A percentile compares a stretch with the other conserved stretches of the same genome.
phyloP scores from a whole-genome alignment of 1,284 basidiomycete genomes.

The Austropuccinia psidii region DNA sequence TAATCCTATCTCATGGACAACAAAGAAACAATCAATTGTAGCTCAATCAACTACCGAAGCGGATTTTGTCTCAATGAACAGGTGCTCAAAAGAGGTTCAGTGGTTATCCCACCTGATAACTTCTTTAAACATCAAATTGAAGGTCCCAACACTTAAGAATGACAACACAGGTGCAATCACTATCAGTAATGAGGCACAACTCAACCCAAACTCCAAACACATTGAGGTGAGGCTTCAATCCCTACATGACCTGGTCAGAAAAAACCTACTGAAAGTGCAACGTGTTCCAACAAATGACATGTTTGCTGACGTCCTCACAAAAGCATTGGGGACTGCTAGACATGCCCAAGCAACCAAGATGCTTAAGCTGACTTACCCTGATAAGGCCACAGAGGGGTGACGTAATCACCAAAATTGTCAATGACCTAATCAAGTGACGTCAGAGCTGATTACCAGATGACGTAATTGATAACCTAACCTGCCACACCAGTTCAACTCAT shows the following conservation, averaged over 20 bases:
- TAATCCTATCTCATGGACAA: not conserved
- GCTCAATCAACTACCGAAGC: conserved; percentile 1
- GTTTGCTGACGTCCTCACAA: not conserved
- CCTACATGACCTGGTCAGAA: not conserved
- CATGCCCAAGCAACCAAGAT: no score
- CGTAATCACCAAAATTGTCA: no score
- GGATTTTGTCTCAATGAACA: not conserved
- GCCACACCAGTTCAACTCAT: no score
- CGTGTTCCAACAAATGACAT: not conserved
- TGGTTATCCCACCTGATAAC: conserved; percentile 5
- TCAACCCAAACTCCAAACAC: not conserved
- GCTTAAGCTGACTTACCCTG: no score
- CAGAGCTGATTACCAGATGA: no score
- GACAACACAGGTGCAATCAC: not conserved
- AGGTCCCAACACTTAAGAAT: not conserved
- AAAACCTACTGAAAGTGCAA: not conserved
- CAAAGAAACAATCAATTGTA: not conserved
- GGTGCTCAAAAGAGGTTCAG: not conserved
- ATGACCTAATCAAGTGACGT: no score
- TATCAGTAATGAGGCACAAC: not conserved
- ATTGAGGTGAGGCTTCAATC: conserved; percentile 5
- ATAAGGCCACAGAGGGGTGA: no score
- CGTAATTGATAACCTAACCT: no score
- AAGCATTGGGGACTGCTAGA: no score
- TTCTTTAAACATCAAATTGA: not conserved